Evolutionary conservation across 1,284 basidiomycete genomes (phyloP), one percentile per base, ranked within the genome.

Genomic region (Rhodotorula sp.): DNA sequence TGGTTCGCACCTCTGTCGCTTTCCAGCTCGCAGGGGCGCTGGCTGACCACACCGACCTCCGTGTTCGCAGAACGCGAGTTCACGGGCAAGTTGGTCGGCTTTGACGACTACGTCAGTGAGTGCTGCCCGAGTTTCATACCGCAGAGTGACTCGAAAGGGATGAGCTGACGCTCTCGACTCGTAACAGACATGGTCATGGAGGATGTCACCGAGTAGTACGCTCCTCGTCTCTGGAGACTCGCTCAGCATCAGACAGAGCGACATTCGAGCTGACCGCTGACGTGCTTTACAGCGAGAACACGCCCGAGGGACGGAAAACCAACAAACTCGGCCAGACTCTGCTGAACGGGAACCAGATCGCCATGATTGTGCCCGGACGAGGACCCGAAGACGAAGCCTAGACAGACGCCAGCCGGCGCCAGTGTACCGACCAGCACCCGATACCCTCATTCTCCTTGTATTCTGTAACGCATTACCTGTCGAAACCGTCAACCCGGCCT

Each of bases 21-120:
- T 5, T 3, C 7, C 20, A 3, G 0, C 3, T 15, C 29, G 8
- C 0, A 3, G 31, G 0, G 2, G 4, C 5, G 7, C 39, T 12
- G 16, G 54, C 52, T 58, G 52, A 66, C 56, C 23, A 34, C 39
- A 34, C 8, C 14, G 12, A 26, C 23, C 20, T 21, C 29, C 29
- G 29, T 47, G 7, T 7, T 58, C 56, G 43, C 61, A 76, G 93
- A 97, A 75, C 89, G 92, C 66, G 94, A 97, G 84, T 97, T 97
- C 83, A 92, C 91, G 23, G 96, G 96, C n/a, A 98, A 89, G 5
- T 84, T 99, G 62, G 87, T 96, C 58, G 96, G 97, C 4, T 99
- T 99, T 80, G 97, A 99, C 82, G 96, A 99, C 83, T 99, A 96
- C 82, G 96, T 99, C 82, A 99, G 96, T 98, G 82, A 88, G 96